A percentile compares a stretch with the other conserved stretches of the same genome.
These are phyloP conservation scores for Raddia guianensis DNA, from an alignment of 176 grass and related monocot species.

Conservation along the genomic window DNA sequence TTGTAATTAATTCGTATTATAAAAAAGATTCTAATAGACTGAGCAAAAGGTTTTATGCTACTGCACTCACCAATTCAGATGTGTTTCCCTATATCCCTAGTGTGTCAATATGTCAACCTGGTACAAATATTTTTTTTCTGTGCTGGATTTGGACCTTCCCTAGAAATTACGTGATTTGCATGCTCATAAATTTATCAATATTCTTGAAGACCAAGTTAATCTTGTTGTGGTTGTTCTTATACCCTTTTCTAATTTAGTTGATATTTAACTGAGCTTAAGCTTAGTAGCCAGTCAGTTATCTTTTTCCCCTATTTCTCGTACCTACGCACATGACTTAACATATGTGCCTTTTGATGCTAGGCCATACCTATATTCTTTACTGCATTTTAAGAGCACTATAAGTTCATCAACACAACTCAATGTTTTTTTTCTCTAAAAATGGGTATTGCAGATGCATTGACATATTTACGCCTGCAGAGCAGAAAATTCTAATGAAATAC, in stretches of 20 bases:
- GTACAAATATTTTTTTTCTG: background rate
- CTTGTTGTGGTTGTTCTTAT: background rate
- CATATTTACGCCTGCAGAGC: conserved; percentile 81
- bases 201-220: background rate
- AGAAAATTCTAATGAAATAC: conserved; percentile 90
- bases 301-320: conserved; percentile 21
- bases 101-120: background rate
- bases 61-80: background rate
- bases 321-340: background rate
- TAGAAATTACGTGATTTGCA: background rate
- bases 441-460: conserved; percentile 78
- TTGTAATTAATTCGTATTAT: too few relatives aligned
- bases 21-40: too few relatives aligned
- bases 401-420: background rate
- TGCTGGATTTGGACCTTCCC: background rate
- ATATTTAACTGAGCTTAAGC: background rate
- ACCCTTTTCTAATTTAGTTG: background rate
- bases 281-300: background rate
- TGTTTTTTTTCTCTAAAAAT: conserved; percentile 17
- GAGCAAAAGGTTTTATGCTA: too few relatives aligned
- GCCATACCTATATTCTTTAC: background rate
- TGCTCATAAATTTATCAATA: background rate
- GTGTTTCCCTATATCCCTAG: background rate
- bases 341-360: background rate
- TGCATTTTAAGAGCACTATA: background rate